Base-by-base conservation (phyloP, 371 early-diverging fungal genomes). In the Capillidium heterosporum region DNA sequence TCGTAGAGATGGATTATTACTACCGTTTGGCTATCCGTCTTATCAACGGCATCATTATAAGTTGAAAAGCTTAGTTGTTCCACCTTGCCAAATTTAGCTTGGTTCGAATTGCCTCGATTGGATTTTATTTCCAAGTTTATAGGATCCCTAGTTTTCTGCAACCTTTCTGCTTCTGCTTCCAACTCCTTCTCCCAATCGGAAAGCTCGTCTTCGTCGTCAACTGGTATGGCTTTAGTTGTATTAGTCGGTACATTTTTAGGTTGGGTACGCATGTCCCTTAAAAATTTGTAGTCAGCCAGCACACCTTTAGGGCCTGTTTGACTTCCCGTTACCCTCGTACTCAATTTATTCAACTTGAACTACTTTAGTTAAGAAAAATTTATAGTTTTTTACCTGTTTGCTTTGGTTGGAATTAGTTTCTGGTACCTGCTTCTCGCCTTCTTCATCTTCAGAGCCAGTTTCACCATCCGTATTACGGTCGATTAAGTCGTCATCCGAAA, bases 251-350 rank as follows among this genome's bases (percentile, higher is more conserved):
- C 52, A 28, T 24, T 8, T 2, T 19, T 32, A 10, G 27, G 17
- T 24, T 51, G 52, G 21, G 7, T 39, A 5, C 23, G 7, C 10
- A n/a, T 51, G 2, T 35, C 27, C 50, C 69, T 62, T 48, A 71
- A 63, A 59, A 64, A 66, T 7, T 60, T 66, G 50, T 74, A 67
- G 61, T 77, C 77, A 8, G 75, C 74, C 42, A 70, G 52, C 13
- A 77, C 77, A 46, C 77, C 77, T 60, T 77, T 77, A 17, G 75
- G 75, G 0, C 77, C 77, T 13, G 77, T 77, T 50, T 74, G 71
- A 13, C 66, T 67, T n/a, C 73, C 74, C 27, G n/a, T n/a, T n/a
- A n/a, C n/a, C n/a, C n/a, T n/a, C n/a, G n/a, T n/a, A n/a, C n/a
- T n/a, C n/a, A n/a, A n/a, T n/a, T n/a, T n/a, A n/a, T n/a, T n/a